Base-by-base conservation (phyloP, 1,139 yeast genomes). In the Kazachstania sp. region DNA sequence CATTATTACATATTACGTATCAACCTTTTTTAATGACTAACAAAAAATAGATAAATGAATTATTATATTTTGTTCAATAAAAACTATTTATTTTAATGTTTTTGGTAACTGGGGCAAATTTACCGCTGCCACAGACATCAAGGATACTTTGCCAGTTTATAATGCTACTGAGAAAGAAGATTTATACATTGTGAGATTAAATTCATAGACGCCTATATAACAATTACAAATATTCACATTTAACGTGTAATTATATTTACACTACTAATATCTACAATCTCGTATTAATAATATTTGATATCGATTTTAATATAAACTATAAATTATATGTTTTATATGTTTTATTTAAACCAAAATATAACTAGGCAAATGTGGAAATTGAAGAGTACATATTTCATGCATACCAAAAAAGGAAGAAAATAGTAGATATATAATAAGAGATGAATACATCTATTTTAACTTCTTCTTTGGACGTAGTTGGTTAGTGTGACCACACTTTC, bases 401-500 rank as follows among this genome's bases (percentile, higher is more conserved):
- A 23, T 23, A 23, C 28, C 28, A 23, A 26, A 29, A 18, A 18
- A 38, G 23, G 23, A 16, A 38, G 41, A 26, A 30, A 26, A 38
- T 19, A 39, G 29, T 18, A 39, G 20, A 39, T 39, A 39, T 39
- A 16, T 19, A 30, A 30, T 19, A 30, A 39, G 28, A 38, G 37
- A 16, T 43, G 46, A 74, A 38, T 74, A 71, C 71, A 77, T 71
- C 78, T 80, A 90, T 83, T 90, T 90, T 77, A 90, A 85, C 87
- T 92, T 92, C 95, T 92, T 92, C 96, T 92, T 92, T 79, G 97
- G 97, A 83, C 97, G 88, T 77, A 92, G 86, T 82, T 92, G 98
- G 83, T 92, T 92, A 75, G 96, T 82, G 95, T 92, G 98, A 71
- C 98, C 98, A 78, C 98, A 92, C 85, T 92, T 92, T 87, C 97